Conservation (phyloP, 2,329 filamentous ascomycete species). For the Fusarium sp. region DNA sequence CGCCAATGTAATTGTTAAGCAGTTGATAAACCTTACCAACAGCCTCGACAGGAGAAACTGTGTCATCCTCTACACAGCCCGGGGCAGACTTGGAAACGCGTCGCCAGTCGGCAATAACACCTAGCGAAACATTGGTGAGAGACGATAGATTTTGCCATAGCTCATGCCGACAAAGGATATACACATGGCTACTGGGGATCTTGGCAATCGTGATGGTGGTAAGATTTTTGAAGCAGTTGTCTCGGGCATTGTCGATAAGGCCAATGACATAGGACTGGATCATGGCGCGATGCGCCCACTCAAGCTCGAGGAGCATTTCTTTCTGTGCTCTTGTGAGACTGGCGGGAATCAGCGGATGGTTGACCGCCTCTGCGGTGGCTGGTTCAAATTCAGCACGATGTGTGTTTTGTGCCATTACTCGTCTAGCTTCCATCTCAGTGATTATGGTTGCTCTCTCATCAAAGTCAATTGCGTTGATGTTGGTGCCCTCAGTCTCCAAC, state of each 20-base stretch:
- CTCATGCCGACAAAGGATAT: conserved; percentile 63
- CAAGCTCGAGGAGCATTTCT: conserved; percentile 74
- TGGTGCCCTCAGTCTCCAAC: conserved; percentile 49
- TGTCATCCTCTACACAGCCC: conserved; percentile 59
- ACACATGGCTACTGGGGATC: conserved; percentile 70
- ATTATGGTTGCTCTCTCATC: conserved; percentile 45
- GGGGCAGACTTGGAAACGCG: conserved; percentile 63
- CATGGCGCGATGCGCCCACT: conserved; percentile 76
- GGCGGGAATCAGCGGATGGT: conserved; percentile 59
- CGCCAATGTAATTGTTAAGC: conserved; percentile 61
- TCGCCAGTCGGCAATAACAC: conserved; percentile 75
- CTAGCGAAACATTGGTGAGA: conserved; percentile 65
- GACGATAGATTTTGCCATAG: conserved; percentile 70
- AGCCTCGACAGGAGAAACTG: conserved; percentile 62
- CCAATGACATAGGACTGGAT: conserved; percentile 74
- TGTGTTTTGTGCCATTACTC: background rate
- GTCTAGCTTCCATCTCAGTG: conserved; percentile 28
- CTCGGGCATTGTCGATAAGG: conserved; percentile 66
- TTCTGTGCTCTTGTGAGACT: conserved; percentile 70
- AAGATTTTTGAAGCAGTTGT: conserved; percentile 62
- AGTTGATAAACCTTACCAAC: conserved; percentile 62
- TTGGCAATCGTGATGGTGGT: conserved; percentile 71
- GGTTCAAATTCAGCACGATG: conserved; percentile 33
- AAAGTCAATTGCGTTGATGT: conserved; percentile 46
- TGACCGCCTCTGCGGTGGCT: conserved; percentile 38